phyloP scores from a whole-genome alignment of 441 rosid genomes.

The Pelargonium exstipulatum region DNA sequence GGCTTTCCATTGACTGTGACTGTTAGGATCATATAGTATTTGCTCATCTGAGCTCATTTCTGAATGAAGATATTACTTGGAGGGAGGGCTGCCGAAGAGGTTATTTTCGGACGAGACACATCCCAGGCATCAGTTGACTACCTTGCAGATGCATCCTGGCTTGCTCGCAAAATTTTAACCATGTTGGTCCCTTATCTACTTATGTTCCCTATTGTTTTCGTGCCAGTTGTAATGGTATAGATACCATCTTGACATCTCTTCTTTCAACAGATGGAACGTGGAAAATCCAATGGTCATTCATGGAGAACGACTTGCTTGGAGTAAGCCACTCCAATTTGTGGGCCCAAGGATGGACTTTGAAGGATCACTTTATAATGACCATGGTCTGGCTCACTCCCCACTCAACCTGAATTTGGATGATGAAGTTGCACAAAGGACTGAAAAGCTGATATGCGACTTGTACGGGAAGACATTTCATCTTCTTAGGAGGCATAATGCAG shows the following conservation, averaged over 20 bases:
- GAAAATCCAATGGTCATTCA: slow-evolving; percentile 90
- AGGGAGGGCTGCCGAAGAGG: slow-evolving; percentile 95
- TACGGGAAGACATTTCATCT: slow-evolving; percentile 60
- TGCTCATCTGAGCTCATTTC: background rate
- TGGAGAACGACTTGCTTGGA: slow-evolving; percentile 91
- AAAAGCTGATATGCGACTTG: slow-evolving; percentile 53
- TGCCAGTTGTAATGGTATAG: slow-evolving; percentile 12
- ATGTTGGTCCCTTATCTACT: slow-evolving; percentile 37
- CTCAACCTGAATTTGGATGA: slow-evolving; percentile 83
- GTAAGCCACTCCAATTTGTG: slow-evolving; percentile 59
- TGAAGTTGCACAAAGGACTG: slow-evolving; percentile 65
- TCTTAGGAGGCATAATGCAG: slow-evolving; percentile 65
- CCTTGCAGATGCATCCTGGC: slow-evolving; percentile 94
- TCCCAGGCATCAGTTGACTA: slow-evolving; percentile 76
- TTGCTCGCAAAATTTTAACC: slow-evolving; percentile 85
- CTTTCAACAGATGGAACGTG: slow-evolving; percentile 72
- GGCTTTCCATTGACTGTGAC: slow-evolving; percentile 9
- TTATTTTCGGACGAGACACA: slow-evolving; percentile 77
- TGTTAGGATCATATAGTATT: slow-evolving; percentile 6
- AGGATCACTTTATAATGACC: slow-evolving; percentile 79
- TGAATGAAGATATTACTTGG: slow-evolving; percentile 66
- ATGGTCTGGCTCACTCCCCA: slow-evolving; percentile 66
- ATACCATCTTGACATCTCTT: slow-evolving; percentile 11
- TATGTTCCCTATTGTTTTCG: slow-evolving; percentile 16
- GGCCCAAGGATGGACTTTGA: slow-evolving; percentile 93